phyloP scores from a whole-genome alignment of 306 rosid genomes.

The Vigna trinervia region DNA sequence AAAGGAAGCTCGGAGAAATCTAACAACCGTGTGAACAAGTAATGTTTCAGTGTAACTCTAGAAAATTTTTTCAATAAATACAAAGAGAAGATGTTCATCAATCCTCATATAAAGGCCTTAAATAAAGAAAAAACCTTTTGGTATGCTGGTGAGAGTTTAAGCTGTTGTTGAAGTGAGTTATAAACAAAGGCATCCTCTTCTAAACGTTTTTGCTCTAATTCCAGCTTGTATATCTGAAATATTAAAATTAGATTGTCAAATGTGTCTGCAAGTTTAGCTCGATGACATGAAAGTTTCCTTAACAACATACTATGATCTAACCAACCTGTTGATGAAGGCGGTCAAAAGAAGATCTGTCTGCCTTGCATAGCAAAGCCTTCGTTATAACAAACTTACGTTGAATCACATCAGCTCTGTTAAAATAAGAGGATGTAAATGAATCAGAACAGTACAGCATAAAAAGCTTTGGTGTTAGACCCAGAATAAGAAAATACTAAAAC shows the following conservation, averaged over 20 bases:
- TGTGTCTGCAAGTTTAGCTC: slow-evolving; percentile 18
- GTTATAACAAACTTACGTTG: slow-evolving; percentile 81
- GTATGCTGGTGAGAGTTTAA: slow-evolving; percentile 92
- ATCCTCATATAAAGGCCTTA: slow-evolving; percentile 11
- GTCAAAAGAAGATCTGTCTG: slow-evolving; percentile 84
- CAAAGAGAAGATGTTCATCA: background rate
- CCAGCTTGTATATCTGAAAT: slow-evolving; percentile 84
- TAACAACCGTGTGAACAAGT: background rate
- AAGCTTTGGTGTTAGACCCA: background rate
- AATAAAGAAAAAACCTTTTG: slow-evolving; percentile 63
- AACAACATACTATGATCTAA: slow-evolving; percentile 37
- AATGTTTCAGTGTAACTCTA: background rate
- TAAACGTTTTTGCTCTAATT: slow-evolving; percentile 79
- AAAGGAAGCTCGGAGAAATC: background rate
- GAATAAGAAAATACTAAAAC: background rate
- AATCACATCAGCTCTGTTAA: slow-evolving; percentile 74
- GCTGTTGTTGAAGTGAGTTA: slow-evolving; percentile 92
- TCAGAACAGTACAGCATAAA: slow-evolving; percentile 32
- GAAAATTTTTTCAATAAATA: slow-evolving; percentile 6
- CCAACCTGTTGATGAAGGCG: slow-evolving; percentile 88
- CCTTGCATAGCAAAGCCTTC: slow-evolving; percentile 82
- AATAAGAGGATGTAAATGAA: slow-evolving; percentile 27
- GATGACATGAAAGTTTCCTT: slow-evolving; percentile 15
- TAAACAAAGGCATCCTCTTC: slow-evolving; percentile 93
- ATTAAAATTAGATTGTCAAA: slow-evolving; percentile 36